Percentiles rank a stretch among this genome's conserved stretches.
These are phyloP conservation scores for Podila minutissima DNA, from an alignment of 192 early-diverging fungal species.

Conservation along the genomic window DNA sequence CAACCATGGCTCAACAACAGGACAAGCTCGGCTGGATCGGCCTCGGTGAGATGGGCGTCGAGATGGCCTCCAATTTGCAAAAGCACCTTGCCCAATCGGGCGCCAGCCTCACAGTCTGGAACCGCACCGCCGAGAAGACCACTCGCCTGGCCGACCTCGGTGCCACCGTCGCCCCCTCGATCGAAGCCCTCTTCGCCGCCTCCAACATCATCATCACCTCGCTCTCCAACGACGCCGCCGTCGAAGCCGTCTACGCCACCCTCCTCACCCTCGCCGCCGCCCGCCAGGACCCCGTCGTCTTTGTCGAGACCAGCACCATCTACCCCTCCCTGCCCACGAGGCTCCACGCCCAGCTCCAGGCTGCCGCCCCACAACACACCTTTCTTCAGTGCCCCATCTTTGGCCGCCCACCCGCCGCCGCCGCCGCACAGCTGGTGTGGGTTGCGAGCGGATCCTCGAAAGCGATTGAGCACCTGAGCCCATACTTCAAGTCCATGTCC, in stretches of 20 bases:
- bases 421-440: slow-evolving; percentile 59
- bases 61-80: slow-evolving; percentile 73
- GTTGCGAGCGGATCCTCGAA: slow-evolving; percentile 58
- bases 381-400: slow-evolving; percentile 65
- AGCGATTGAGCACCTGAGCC: slow-evolving; percentile 47
- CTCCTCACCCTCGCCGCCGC: slow-evolving; percentile 40
- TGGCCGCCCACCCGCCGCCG: slow-evolving; percentile 63
- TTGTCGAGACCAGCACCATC: slow-evolving; percentile 72
- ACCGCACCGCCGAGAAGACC: slow-evolving; percentile 66
- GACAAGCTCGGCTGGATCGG: slow-evolving; percentile 67
- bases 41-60: slow-evolving; percentile 69
- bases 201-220: slow-evolving; percentile 71
- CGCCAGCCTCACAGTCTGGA: slow-evolving; percentile 64
- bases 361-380: slow-evolving; percentile 14
- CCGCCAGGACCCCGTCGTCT: slow-evolving; percentile 38
- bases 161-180: slow-evolving; percentile 47
- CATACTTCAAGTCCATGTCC: slow-evolving; percentile 59
- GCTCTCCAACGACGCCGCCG: slow-evolving; percentile 68
- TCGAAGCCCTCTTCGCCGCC: slow-evolving; percentile 46
- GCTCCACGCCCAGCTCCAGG: slow-evolving; percentile 28
- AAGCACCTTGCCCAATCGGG: slow-evolving; percentile 38
- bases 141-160: slow-evolving; percentile 48
- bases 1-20: slow-evolving; percentile 2
- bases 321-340: slow-evolving; percentile 51
- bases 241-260: slow-evolving; percentile 53